Conservation (phyloP, 768 basidiomycete genomes). For the Lentinula lateritia region DNA sequence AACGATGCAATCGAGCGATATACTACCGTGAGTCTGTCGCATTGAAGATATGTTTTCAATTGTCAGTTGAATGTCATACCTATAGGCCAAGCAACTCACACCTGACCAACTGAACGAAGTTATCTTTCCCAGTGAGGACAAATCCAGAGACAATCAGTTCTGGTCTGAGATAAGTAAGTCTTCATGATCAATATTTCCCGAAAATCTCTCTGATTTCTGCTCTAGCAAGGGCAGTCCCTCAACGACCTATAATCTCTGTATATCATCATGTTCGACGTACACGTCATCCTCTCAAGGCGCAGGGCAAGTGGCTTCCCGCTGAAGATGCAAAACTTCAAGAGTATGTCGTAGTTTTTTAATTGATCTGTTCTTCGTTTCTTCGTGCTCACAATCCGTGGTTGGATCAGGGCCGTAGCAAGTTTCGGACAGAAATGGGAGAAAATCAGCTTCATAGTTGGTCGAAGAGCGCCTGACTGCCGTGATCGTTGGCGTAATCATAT, state of each 20-base stretch:
- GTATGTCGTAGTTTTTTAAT: constrained; percentile 32
- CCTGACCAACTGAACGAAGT: constrained; percentile 53
- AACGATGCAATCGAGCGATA: constrained; percentile 60
- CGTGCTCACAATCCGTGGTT: background rate
- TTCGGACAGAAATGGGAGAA: constrained; percentile 81
- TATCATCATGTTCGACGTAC: constrained; percentile 75
- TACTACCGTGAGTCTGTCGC: constrained; percentile 39
- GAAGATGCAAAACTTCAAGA: constrained; percentile 62
- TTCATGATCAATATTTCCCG: background rate
- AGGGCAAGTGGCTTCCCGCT: constrained; percentile 63
- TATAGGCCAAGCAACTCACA: constrained; percentile 45
- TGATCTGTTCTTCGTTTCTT: background rate
- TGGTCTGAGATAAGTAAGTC: constrained; percentile 77
- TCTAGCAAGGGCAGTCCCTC: constrained; percentile 62
- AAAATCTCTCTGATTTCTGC: constrained; percentile 4
- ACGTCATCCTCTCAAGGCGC: constrained; percentile 62
- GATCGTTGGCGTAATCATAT: constrained; percentile 86
- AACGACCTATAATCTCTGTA: constrained; percentile 77
- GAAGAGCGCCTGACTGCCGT: constrained; percentile 76
- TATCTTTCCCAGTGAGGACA: constrained; percentile 64
- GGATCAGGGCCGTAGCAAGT: constrained; percentile 56
- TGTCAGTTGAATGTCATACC: background rate
- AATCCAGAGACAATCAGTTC: constrained; percentile 58
- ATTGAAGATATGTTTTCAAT: background rate
- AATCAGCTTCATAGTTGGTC: constrained; percentile 62